Evolutionary conservation across 2,329 filamentous ascomycete genomes (phyloP), one percentile per base, ranked within the genome.

Genomic region (Thelonectria discophora): DNA sequence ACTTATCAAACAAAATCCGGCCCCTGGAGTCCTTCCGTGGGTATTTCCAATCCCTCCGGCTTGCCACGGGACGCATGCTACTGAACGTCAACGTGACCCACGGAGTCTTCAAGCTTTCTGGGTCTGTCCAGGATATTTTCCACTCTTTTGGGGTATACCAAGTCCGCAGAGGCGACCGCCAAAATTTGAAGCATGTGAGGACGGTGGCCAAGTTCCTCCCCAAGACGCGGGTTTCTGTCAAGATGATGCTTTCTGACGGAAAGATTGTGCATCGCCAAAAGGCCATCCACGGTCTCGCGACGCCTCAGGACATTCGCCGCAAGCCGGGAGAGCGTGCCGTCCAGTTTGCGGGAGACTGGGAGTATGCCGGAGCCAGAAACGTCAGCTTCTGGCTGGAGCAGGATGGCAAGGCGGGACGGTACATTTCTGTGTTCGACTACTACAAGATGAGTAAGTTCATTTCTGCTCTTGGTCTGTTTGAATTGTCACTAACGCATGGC

Each of bases 1-100:
- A 20, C 66, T 63, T 1, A 45, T 58, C 0, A 55, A 70, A 0
- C 66, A 68, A 68, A 2, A n/a, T 12, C 0, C 74, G 73, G 11
- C 68, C 75, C 8, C 74, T 83, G 18, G 46, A 75, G 8, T 78
- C 83, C 30, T 74, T 82, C 1, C 80, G 84, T 15, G 85, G 85
- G 1, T 86, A 83, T 65, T 86, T 86, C 58, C 82, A 85, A 68
- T 86, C 84, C 32, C 78, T 82, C 3, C 82, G 84, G 6, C 75
- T 84, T 1, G 81, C 81, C 0, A 87, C 85, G 0, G 84, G 83
- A 2, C 77, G 83, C 0, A 67, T 87, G 1, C 77, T 88, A 0
- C 73, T 87, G 24, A 88, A 88, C 62, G 77, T 78, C 48, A 87
- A 88, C 58, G 81, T 86, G 10, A 82, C 82, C 0, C 81, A 86